These are phyloP conservation scores for Pyricularia pennisetigena DNA, from an alignment of 2,329 filamentous ascomycete species.

Conservation along the genomic window DNA sequence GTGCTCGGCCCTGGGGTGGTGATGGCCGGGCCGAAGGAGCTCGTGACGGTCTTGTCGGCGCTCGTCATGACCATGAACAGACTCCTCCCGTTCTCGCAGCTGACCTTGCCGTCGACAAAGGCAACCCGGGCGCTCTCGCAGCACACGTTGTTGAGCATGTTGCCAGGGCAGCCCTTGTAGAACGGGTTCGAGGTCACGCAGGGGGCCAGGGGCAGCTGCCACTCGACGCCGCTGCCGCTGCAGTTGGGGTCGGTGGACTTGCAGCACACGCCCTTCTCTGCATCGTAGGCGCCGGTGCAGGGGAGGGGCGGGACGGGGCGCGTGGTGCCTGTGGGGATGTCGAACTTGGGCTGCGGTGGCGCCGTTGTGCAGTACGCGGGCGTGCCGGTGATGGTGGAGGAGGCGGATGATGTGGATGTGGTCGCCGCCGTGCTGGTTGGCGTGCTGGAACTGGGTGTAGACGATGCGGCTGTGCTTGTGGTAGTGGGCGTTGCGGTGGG, in stretches of 20 bases:
- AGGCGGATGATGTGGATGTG: conserved; percentile 10
- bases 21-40: not conserved
- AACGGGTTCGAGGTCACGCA: conserved; percentile 3
- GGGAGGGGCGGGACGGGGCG: not conserved
- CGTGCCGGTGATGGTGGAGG: conserved; percentile 3
- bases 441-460: conserved; percentile 2
- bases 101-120: conserved; percentile 17
- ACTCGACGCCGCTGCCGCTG: conserved; percentile 1
- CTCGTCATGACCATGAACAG: conserved; percentile 2
- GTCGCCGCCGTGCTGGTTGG: not conserved
- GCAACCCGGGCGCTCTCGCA: conserved; percentile 1
- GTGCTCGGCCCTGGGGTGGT: not conserved
- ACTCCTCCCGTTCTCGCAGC: conserved; percentile 2
- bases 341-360: not conserved
- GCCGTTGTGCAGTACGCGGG: conserved; percentile 4
- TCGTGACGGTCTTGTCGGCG: not conserved
- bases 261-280: conserved; percentile 4
- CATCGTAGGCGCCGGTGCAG: conserved; percentile 4
- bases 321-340: not conserved
- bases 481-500: not conserved
- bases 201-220: conserved; percentile 4
- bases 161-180: conserved; percentile 6
- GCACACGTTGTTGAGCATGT: conserved; percentile 6
- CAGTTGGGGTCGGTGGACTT: not conserved
- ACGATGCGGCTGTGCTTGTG: conserved; percentile 13